Conservation (phyloP, 768 basidiomycete genomes). For the Tulasnella sp. region DNA sequence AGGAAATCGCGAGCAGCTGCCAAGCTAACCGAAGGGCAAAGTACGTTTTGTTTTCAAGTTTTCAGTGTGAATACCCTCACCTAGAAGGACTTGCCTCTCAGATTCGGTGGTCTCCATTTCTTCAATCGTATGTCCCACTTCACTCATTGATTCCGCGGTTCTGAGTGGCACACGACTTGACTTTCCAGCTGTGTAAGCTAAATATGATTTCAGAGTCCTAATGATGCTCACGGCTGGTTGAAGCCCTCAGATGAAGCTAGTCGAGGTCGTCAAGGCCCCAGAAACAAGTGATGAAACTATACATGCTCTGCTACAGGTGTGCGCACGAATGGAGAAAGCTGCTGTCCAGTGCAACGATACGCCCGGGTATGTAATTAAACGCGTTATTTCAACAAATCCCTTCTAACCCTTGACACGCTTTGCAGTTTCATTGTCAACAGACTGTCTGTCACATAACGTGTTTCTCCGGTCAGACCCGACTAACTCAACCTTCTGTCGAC, state of each 20-base stretch:
- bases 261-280: conserved; percentile 31
- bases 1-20: conserved; percentile 28
- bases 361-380: conserved; percentile 25
- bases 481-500: background rate
- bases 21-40: conserved; percentile 21
- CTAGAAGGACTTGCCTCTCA: conserved; percentile 11
- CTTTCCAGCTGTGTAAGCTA: conserved; percentile 17
- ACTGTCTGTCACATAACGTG: conserved; percentile 18
- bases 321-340: conserved; percentile 28
- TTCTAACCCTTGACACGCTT: background rate
- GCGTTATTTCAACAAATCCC: background rate
- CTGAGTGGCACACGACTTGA: background rate
- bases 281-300: conserved; percentile 28
- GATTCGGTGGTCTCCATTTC: conserved; percentile 33
- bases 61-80: background rate
- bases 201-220: background rate
- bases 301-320: conserved; percentile 27
- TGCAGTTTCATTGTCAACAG: conserved; percentile 33
- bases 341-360: conserved; percentile 33
- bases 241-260: conserved; percentile 29
- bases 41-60: background rate
- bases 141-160: background rate
- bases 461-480: background rate
- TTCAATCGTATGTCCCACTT: conserved; percentile 29
- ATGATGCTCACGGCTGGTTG: background rate